Evolutionary conservation across 2,329 filamentous ascomycete genomes (phyloP).

Genomic region (Alternaria longipes): DNA sequence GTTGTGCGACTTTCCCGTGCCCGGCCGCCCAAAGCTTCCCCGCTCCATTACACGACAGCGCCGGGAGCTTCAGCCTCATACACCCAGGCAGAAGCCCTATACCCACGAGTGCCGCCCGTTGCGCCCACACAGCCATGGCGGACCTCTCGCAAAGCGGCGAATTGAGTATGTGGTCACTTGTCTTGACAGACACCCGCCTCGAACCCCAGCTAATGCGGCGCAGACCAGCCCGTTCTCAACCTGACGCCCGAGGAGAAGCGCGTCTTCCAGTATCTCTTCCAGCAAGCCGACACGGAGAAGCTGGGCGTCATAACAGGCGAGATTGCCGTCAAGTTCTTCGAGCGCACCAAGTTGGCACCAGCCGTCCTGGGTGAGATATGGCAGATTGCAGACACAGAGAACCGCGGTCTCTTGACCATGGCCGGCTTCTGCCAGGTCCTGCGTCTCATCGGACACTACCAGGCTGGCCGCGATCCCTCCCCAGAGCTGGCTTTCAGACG

Average conservation of each 20-base stretch:
- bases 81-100: conserved; percentile 33
- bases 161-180: conserved; percentile 41
- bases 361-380: conserved; percentile 94
- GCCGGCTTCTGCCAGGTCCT: conserved; percentile 93
- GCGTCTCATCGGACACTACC: conserved; percentile 93
- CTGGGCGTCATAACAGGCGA: conserved; percentile 96
- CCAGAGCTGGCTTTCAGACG: conserved; percentile 83
- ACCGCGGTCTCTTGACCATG: conserved; percentile 90
- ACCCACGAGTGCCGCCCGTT: conserved; percentile 30
- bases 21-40: conserved; percentile 37
- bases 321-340: conserved; percentile 95
- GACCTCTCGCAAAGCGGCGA: conserved; percentile 47
- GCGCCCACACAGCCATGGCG: conserved; percentile 45
- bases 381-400: conserved; percentile 98
- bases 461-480: conserved; percentile 83
- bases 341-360: conserved; percentile 89
- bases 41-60: conserved; percentile 40
- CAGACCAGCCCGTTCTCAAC: conserved; percentile 72
- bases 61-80: conserved; percentile 44
- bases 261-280: conserved; percentile 91
- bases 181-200: neutral
- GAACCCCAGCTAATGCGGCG: conserved; percentile 29
- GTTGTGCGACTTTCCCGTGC: conserved; percentile 31
- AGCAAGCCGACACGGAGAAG: conserved; percentile 88
- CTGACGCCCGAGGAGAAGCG: conserved; percentile 92